These are phyloP conservation scores for Salix arbutifolia DNA, from an alignment of 345 rosid species.

Conservation along the genomic window DNA sequence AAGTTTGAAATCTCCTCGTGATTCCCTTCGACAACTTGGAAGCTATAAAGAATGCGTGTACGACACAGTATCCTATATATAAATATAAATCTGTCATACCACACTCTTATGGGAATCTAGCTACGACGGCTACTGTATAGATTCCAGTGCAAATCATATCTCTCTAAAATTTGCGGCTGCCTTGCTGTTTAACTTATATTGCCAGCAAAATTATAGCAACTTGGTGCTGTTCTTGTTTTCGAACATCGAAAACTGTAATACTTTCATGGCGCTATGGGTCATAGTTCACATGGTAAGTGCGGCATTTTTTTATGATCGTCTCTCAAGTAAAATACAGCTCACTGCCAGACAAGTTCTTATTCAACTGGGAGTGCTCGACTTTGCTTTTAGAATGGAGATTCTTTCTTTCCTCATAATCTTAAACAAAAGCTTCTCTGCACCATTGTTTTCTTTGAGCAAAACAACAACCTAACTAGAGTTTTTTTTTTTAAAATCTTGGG, in stretches of 20 bases:
- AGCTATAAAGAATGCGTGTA: no score
- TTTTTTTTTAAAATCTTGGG: no score
- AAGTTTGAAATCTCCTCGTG: background rate
- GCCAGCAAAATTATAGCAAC: background rate
- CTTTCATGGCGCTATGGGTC: background rate
- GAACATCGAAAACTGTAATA: background rate
- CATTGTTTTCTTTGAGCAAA: no score
- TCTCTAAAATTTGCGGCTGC: slow-evolving; percentile 12
- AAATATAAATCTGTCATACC: background rate
- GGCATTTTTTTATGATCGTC: background rate
- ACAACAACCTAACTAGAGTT: no score
- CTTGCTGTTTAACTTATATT: background rate
- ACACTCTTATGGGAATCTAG: slow-evolving; percentile 2
- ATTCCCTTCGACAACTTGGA: background rate
- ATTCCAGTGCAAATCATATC: background rate
- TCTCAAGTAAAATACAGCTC: background rate
- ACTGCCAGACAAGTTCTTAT: background rate
- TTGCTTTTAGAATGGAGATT: no score
- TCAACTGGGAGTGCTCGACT: no score
- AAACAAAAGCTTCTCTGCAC: no score
- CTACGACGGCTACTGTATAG: background rate
- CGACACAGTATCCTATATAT: no score
- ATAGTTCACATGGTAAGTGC: slow-evolving; percentile 3
- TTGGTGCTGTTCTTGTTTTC: background rate
- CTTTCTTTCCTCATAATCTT: no score